These are phyloP conservation scores for Quercus glauca DNA, from an alignment of 306 rosid genomes.

Conservation along the genomic window DNA sequence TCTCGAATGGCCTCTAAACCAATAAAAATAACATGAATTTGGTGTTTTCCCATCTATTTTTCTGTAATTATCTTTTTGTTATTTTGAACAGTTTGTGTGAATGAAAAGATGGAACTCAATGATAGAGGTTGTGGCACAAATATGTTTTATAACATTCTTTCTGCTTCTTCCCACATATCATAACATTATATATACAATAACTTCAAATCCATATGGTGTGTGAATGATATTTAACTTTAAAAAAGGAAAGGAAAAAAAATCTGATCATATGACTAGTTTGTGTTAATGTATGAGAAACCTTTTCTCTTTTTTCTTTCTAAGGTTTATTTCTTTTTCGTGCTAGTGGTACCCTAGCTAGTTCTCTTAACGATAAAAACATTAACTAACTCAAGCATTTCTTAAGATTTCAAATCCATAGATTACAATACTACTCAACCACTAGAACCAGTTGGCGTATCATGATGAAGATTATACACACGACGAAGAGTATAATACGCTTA, in stretches of 20 bases:
- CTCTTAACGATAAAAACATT: neutral
- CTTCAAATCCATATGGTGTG: too few species aligned
- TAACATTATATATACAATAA: too few species aligned
- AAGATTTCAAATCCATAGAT: neutral
- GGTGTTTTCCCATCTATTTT: neutral
- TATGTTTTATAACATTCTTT: neutral
- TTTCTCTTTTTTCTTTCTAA: neutral
- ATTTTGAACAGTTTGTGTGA: neutral
- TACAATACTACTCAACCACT: neutral
- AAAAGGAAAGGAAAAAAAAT: neutral
- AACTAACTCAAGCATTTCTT: neutral
- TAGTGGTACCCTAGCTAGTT: neutral
- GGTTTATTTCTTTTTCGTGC: neutral
- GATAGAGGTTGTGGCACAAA: neutral
- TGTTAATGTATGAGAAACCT: neutral
- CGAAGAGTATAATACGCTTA: neutral
- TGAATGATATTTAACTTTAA: neutral
- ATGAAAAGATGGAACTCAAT: neutral
- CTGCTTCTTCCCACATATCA: neutral
- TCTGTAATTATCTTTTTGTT: neutral
- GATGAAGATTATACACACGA: neutral
- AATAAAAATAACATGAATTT: too few species aligned
- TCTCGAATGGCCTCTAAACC: too few species aligned
- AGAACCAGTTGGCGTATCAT: neutral
- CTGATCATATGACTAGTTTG: neutral